Base-by-base conservation (phyloP, 208 protist genomes). In the Leishmania tropica region DNA sequence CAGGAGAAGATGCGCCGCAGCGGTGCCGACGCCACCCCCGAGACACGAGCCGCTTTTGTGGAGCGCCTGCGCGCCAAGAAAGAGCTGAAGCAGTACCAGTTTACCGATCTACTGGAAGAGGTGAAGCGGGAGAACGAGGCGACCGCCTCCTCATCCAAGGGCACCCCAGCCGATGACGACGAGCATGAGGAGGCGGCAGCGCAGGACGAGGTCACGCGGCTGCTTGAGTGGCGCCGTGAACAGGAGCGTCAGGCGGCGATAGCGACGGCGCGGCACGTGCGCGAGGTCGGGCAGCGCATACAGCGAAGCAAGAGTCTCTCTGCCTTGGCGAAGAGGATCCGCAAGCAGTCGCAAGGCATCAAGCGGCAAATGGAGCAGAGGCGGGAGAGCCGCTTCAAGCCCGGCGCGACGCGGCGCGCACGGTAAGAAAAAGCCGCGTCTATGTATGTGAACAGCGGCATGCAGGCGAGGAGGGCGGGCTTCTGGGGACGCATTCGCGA, bases 261-360 rank as follows among this genome's bases (percentile, higher is more conserved):
- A 21, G 54, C 77, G n/a, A 86, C 95, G 6, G 93, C 91, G 28
- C 82, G 89, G 40, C 88, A 89, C 15, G 82, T 93, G 77, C 88
- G 90, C 48, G 95, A 98, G 78, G 88, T 96, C 31, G 88, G 89
- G 37, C 95, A 98, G 81, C 93, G 95, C 24, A 88, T 94, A 76
- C 91, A 96, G 84, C 93, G 95, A 37, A 95, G 93, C 84, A 90
- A 90, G 48, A 95, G 92, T 60, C 87, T 98, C 19, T 74, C 83
- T 6, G 89, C 95, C 8, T 79, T 98, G 37, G 93, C 95, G 7
- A 95, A 94, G 80, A 90, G 76, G n/a, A 90, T 98, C 40, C 90
- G 90, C 51, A 79, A 91, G 47, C 95, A 98, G 81, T 96, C 95
- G 62, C 76, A 90, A 53, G 90, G 91, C 53, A 91, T 98, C 48